These are phyloP conservation scores for Toxicodendron radicans DNA, from an alignment of 345 rosid genomes.

Conservation along the genomic window DNA sequence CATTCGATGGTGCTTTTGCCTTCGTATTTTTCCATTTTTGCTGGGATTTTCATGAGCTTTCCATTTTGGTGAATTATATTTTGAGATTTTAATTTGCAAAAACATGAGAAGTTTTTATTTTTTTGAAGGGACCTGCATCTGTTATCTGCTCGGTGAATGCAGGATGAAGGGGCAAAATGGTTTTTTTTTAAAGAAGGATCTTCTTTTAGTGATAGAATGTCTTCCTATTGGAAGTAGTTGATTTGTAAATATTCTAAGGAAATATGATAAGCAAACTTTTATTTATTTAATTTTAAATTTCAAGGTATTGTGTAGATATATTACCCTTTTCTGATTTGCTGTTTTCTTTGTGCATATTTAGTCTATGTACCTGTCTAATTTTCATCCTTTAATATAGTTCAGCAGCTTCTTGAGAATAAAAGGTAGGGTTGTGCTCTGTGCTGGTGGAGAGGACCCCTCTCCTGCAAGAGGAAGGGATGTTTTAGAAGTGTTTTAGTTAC, in stretches of 20 bases:
- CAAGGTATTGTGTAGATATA: not conserved
- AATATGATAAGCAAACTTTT: not conserved
- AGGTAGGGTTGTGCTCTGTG: not conserved
- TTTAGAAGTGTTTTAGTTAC: not conserved
- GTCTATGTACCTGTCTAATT: too few species aligned
- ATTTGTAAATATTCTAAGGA: not conserved
- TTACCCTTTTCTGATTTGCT: too few species aligned
- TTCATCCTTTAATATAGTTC: too few species aligned
- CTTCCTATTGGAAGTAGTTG: not conserved
- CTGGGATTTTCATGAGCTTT: not conserved
- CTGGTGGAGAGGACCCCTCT: not conserved
- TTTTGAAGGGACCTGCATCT: not conserved
- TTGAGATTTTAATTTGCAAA: not conserved
- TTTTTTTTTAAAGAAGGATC: not conserved
- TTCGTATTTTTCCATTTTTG: not conserved
- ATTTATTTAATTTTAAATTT: not conserved
- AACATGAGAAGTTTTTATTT: not conserved
- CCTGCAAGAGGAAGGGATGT: not conserved
- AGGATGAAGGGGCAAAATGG: not conserved
- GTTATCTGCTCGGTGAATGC: not conserved
- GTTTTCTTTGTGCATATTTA: too few species aligned
- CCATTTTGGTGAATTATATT: not conserved
- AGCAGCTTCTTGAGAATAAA: too few species aligned
- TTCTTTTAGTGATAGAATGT: not conserved
- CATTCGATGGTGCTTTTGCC: not conserved